Evolutionary conservation across 345 rosid genomes (phyloP), one percentile per base, ranked within the genome.

Genomic region (Pugionium cornutum): DNA sequence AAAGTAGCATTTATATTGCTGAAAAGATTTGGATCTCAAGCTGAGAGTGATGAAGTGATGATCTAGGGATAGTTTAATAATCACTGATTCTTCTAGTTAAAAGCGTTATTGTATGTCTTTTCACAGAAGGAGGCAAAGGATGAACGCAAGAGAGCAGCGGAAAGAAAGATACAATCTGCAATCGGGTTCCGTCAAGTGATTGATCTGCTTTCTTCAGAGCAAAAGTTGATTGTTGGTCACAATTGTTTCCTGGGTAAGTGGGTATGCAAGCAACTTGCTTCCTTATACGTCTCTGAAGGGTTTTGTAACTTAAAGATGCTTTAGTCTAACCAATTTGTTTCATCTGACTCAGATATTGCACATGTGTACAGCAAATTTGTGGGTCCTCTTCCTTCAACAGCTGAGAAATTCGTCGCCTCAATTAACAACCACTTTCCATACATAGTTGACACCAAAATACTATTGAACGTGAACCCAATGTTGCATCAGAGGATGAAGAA

Each of bases 211-310:
- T 81, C 96, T 59, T 85, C 91, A 0, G 92, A 84, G 68, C 35
- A 83, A 67, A 94, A 88, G 88, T 82, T 88, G 79, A 82, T 94
- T 44, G 87, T 94, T 52, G 96, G 99, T 73, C 96, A 94, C 70
- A 90, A 94, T 77, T 94, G 96, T 71, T 82, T 94, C 77, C 80
- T 94, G 11, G 97, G 97, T 92, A 83, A 54, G 77, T 94, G 11
- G 97, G 97, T 92, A 83, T 57, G 77, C 65, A 47, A 73, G 42
- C 53, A 44, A 72, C 66, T 64, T 77, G 25, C 46, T 31, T 45
- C 51, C 6, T 35, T 28, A 44, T 53, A 29, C 52, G 58, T 29
- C 49, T 26, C 5, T 59, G 39, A 44, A 7, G 69, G 18, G 44
- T 73, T 57, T 50, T 29, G 66, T 48, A 29, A 41, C 79, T 11